These are phyloP conservation scores for Phytopythium kandeliae DNA, from an alignment of 352 stramenopile genomes.

Conservation along the genomic window DNA sequence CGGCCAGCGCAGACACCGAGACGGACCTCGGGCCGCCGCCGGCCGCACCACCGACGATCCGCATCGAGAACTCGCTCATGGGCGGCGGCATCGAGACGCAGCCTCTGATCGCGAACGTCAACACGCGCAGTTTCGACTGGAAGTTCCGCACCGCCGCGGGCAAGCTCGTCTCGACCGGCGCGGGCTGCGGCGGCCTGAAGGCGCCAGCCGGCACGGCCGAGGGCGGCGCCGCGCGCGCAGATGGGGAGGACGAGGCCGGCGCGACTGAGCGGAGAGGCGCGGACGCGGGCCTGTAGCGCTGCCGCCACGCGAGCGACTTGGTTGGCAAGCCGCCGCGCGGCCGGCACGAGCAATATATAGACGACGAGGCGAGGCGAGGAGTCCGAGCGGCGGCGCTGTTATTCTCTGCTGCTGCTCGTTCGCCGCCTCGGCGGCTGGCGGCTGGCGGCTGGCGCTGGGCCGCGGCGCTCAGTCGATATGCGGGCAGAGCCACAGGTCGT, in stretches of 20 bases:
- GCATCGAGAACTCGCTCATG: slow-evolving; percentile 76
- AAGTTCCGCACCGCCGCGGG: slow-evolving; percentile 25
- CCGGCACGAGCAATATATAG: neutral
- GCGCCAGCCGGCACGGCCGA: no score
- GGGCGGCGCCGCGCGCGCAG: no score
- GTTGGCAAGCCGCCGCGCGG: neutral
- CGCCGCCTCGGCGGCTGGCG: no score
- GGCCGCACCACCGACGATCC: slow-evolving; percentile 46
- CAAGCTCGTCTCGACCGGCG: no score
- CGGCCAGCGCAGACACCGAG: slow-evolving; percentile 23
- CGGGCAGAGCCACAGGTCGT: slow-evolving; percentile 92
- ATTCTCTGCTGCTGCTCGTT: neutral
- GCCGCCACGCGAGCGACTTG: neutral
- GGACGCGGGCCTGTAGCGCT: neutral
- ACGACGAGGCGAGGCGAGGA: neutral
- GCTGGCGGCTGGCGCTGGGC: no score
- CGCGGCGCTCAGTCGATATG: slow-evolving; percentile 74
- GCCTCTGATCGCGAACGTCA: slow-evolving; percentile 64
- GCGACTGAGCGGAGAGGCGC: no score
- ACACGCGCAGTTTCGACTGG: slow-evolving; percentile 83
- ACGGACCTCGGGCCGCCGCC: slow-evolving; percentile 59
- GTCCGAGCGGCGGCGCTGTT: neutral
- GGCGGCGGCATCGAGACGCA: slow-evolving; percentile 76
- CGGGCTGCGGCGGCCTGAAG: no score
- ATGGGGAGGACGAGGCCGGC: no score